These are phyloP conservation scores for Petunia hybrid DNA, from an alignment of 305 asterid genomes.

Conservation along the genomic window DNA sequence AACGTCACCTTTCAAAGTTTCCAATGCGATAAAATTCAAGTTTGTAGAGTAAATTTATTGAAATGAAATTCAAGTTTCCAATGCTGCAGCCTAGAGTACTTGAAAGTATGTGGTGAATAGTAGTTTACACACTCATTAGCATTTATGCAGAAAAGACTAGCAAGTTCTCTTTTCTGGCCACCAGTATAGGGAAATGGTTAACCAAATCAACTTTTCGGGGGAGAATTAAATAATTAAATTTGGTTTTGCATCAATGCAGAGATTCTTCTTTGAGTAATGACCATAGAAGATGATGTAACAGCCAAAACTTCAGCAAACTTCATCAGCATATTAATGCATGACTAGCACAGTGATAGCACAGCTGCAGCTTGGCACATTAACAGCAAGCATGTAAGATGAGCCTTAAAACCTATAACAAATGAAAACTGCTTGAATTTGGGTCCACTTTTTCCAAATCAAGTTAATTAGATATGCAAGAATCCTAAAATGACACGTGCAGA, in stretches of 20 bases:
- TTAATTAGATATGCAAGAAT: not conserved
- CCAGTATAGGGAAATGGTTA: not conserved
- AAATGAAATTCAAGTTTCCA: not conserved
- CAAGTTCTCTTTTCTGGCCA: not conserved
- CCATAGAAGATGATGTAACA: constrained; percentile 9
- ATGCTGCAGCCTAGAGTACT: too few species aligned
- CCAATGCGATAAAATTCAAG: constrained; percentile 6
- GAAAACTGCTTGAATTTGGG: constrained; percentile 13
- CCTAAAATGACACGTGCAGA: constrained; percentile 2
- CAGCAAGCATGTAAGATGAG: not conserved
- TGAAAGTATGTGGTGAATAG: too few species aligned
- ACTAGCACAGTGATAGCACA: constrained; percentile 7
- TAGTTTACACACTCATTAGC: not conserved
- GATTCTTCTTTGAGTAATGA: constrained; percentile 26
- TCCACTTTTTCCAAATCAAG: constrained; percentile 11
- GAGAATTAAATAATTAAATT: constrained; percentile 1
- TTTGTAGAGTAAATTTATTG: too few species aligned
- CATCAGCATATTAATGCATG: constrained; percentile 13
- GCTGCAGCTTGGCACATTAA: constrained; percentile 12
- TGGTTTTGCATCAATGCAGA: constrained; percentile 8
- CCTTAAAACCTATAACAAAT: not conserved
- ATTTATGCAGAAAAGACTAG: not conserved
- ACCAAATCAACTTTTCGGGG: not conserved
- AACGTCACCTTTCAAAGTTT: constrained; percentile 18
- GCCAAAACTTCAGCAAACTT: not conserved